Base-by-base conservation (phyloP, 2,329 filamentous ascomycete genomes). In the Pseudonectria buxi region DNA sequence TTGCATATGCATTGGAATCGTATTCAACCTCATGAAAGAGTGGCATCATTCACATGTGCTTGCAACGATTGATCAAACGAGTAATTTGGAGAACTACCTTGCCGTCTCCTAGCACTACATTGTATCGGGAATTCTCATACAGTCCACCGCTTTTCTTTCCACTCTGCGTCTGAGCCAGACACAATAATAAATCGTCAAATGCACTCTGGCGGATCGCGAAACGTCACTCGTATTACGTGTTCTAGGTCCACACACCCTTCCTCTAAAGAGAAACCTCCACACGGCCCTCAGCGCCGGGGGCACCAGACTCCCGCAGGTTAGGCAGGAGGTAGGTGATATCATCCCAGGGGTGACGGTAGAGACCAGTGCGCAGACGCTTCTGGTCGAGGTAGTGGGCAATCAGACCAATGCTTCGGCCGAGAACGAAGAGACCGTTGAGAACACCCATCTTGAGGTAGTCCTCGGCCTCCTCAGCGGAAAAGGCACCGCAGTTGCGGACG, bases 301-400 rank as follows among this genome's bases (percentile, higher is more conserved):
- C 75, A 46, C 80, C 79, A 41, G 75, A 75, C 61, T 83, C 75
- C 55, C 75, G 72, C 45, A 94, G 72, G 67, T 76, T 85, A 58
- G 88, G 88, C 53, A 95, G 81, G 54, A 95, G 78, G 71, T 95
- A 94, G 51, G 88, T 95, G 62, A 95, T 95, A 65, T 95, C 89
- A 64, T 95, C 92, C 92, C 92, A 96, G 62, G 92, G 92, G 79
- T 95, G 88, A 64, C 92, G 85, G 85, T 98, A 98, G 50, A 98
- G 81, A 64, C 92, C 92, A 59, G 92, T 98, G 58, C 90, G 85
- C 67, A 98, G 78, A 69, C 92, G 82, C 89, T 98, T 98, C 80
- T 98, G 92, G 73, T 98, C 92, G 57, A 98, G 82, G 78, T 90
- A 96, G 71, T 98, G 92, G 59, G 92, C 92, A 83, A 98, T 98